Evolutionary conservation across 257 asterid species (phyloP).

Genomic region (Solanum sitiens): DNA sequence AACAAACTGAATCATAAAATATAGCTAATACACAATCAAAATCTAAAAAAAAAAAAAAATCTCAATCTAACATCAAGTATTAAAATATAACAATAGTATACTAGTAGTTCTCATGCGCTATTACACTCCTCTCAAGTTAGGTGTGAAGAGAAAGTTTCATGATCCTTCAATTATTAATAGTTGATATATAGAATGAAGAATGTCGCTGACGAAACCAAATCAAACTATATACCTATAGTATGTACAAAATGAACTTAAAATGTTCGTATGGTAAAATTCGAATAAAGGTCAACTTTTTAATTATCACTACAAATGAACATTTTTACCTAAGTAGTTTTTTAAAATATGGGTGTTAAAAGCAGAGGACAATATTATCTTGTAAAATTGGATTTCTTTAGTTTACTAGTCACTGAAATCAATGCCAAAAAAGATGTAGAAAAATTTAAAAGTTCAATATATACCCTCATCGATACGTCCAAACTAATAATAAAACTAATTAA

Average conservation of each 20-base stretch:
- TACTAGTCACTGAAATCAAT: neutral
- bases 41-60: too few relatives aligned
- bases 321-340: neutral
- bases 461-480: neutral
- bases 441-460: neutral
- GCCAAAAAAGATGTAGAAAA: neutral
- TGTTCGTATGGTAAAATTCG: neutral
- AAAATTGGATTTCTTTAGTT: neutral
- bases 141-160: too few relatives aligned
- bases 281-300: neutral
- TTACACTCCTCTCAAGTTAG: too few relatives aligned
- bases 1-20: too few relatives aligned
- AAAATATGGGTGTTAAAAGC: neutral
- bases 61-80: too few relatives aligned
- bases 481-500: neutral
- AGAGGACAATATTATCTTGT: neutral
- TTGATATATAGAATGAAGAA: too few relatives aligned
- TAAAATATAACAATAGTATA: too few relatives aligned
- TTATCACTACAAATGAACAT: neutral
- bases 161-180: too few relatives aligned
- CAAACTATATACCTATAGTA: too few relatives aligned
- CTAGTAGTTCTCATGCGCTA: too few relatives aligned
- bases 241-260: neutral
- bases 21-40: too few relatives aligned
- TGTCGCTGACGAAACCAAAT: too few relatives aligned